Conservation (phyloP, 192 early-diverging fungal species). For the Jimgerdemannia flammicorona region DNA sequence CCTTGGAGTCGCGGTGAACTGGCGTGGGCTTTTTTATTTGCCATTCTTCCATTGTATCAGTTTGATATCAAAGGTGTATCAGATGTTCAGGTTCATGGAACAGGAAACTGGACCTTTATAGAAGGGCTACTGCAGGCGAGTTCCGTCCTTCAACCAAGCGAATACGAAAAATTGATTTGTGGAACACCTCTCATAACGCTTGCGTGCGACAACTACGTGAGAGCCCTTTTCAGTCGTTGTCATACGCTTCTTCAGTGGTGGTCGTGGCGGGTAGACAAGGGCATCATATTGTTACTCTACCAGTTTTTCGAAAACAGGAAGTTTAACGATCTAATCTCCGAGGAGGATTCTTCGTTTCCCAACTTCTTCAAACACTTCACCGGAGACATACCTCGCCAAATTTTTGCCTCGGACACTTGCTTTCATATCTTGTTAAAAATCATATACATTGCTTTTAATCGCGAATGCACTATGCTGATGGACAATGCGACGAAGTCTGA, state of each 20-base stretch:
- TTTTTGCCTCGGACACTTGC: slow-evolving; percentile 6
- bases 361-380: slow-evolving; percentile 11
- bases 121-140: neutral
- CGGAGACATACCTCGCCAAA: slow-evolving; percentile 6
- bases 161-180: no score
- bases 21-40: neutral
- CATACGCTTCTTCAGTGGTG: slow-evolving; percentile 4
- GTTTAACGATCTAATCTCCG: slow-evolving; percentile 7
- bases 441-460: slow-evolving; percentile 4
- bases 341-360: slow-evolving; percentile 10
- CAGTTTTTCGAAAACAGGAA: slow-evolving; percentile 1
- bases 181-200: no score
- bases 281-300: neutral
- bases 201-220: slow-evolving; percentile 4
- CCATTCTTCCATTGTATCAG: neutral
- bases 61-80: neutral
- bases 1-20: neutral
- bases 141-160: neutral
- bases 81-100: neutral
- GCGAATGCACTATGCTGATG: neutral
- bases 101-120: neutral
- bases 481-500: neutral
- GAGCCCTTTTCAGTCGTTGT: slow-evolving; percentile 2
- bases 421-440: slow-evolving; percentile 13
- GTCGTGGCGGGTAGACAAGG: neutral